Conservation (phyloP, 495 filamentous ascomycete genomes). For the Schizothecium vesticola region DNA sequence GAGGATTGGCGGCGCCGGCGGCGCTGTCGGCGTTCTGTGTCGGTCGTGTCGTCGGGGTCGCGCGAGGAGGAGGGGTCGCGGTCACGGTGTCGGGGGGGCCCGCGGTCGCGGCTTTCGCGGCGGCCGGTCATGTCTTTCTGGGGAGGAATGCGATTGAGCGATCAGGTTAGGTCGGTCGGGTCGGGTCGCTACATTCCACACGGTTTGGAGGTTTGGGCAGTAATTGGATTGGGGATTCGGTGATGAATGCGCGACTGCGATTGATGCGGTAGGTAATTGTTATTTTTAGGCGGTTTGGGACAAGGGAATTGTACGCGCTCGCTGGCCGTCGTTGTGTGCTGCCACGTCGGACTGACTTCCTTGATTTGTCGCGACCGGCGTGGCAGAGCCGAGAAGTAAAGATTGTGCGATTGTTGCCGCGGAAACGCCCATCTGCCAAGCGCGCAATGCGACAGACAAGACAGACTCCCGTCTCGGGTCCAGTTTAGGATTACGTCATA, state of each 20-base stretch:
- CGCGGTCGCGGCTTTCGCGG: slow-evolving; percentile 2
- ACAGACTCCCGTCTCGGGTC: neutral
- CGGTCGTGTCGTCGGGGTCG: neutral
- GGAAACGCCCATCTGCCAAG: neutral
- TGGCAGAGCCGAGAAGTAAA: neutral
- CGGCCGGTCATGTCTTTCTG: slow-evolving; percentile 2
- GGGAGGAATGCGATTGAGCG: neutral
- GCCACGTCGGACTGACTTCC: neutral
- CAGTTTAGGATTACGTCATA: neutral
- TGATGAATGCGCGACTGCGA: neutral
- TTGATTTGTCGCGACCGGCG: neutral
- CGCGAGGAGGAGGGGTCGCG: slow-evolving; percentile 17
- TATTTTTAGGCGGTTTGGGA: neutral
- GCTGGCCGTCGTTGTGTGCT: neutral
- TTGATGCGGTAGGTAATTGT: neutral
- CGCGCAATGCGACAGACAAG: neutral
- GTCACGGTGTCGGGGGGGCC: slow-evolving; percentile 4
- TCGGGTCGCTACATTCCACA: neutral
- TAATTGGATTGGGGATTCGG: neutral
- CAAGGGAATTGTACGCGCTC: neutral
- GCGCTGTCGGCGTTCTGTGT: neutral
- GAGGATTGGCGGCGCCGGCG: slow-evolving; percentile 2
- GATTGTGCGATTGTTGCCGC: neutral
- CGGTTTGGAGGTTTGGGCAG: neutral
- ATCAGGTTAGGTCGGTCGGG: neutral